These are phyloP conservation scores for Xylaria sp. DNA, from an alignment of 2,329 filamentous ascomycete species.

Conservation along the genomic window DNA sequence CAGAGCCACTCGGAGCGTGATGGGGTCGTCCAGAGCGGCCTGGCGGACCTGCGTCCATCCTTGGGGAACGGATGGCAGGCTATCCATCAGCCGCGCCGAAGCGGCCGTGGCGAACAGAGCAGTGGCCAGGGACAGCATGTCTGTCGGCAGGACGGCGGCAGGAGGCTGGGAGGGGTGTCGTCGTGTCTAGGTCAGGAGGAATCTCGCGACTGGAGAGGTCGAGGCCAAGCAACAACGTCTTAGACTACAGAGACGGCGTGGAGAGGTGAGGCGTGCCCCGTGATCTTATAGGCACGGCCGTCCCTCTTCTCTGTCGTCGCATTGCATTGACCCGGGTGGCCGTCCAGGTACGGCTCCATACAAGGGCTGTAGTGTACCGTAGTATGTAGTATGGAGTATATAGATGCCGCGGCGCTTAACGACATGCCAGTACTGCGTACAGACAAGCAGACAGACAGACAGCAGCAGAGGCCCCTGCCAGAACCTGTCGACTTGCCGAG, in stretches of 20 bases:
- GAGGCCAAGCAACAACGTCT: conserved; percentile 10
- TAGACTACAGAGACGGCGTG: not conserved
- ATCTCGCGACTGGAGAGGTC: conserved; percentile 15
- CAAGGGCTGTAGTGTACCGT: not conserved
- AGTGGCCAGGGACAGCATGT: conserved; percentile 42
- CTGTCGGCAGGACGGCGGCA: conserved; percentile 33
- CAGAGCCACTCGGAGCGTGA: conserved; percentile 44
- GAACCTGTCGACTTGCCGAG: conserved; percentile 44
- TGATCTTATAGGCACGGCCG: conserved; percentile 28
- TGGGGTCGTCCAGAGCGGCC: conserved; percentile 42
- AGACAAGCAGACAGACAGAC: too few species aligned
- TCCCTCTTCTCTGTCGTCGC: conserved; percentile 14
- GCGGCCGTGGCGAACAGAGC: conserved; percentile 46
- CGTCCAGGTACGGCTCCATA: conserved; percentile 25
- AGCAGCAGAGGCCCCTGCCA: conserved; percentile 37
- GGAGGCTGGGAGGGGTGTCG: not conserved
- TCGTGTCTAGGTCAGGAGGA: conserved; percentile 15
- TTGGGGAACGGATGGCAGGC: conserved; percentile 43
- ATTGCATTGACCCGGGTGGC: conserved; percentile 20
- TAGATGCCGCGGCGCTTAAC: conserved; percentile 27
- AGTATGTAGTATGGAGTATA: not conserved
- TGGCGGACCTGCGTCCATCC: conserved; percentile 45
- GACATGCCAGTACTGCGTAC: not conserved
- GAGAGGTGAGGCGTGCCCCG: conserved; percentile 5
- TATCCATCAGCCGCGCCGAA: conserved; percentile 48